Evolutionary conservation across 257 asterid genomes (phyloP).

Genomic region (Leonotis leonurus): DNA sequence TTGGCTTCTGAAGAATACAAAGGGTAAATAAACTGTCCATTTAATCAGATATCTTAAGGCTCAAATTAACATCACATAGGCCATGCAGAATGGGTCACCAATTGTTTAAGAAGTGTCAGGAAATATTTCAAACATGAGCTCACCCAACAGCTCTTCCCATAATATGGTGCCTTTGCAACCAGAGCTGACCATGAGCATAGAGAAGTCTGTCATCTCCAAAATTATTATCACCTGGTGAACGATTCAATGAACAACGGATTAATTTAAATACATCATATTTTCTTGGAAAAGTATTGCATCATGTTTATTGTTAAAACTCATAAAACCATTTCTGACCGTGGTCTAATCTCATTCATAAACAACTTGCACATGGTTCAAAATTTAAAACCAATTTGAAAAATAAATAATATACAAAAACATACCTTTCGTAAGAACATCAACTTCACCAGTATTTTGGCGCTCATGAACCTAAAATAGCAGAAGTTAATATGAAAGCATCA

Average conservation of each 20-base stretch:
- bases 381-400: not conserved
- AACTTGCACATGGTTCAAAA: slow-evolving; percentile 9
- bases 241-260: slow-evolving; percentile 18
- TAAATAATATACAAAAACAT: not conserved
- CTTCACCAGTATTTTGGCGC: slow-evolving; percentile 82
- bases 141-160: slow-evolving; percentile 99
- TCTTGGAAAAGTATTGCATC: not conserved
- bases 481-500: not conserved
- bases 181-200: slow-evolving; percentile 93
- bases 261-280: slow-evolving; percentile 8
- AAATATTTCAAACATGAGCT: slow-evolving; percentile 27
- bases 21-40: not conserved
- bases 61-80: slow-evolving; percentile 5
- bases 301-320: slow-evolving; percentile 1
- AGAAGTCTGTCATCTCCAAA: slow-evolving; percentile 93
- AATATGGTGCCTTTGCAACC: slow-evolving; percentile 89
- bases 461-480: slow-evolving; percentile 89
- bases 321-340: not conserved
- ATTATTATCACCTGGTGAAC: slow-evolving; percentile 78
- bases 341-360: not conserved
- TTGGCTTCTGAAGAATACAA: not conserved
- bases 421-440: slow-evolving; percentile 97
- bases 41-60: slow-evolving; percentile 2
- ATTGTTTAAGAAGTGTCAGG: not conserved
- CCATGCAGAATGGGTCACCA: not conserved